These are phyloP conservation scores for Penicillium tannophilum DNA, from an alignment of 495 filamentous ascomycete species.

Conservation along the genomic window DNA sequence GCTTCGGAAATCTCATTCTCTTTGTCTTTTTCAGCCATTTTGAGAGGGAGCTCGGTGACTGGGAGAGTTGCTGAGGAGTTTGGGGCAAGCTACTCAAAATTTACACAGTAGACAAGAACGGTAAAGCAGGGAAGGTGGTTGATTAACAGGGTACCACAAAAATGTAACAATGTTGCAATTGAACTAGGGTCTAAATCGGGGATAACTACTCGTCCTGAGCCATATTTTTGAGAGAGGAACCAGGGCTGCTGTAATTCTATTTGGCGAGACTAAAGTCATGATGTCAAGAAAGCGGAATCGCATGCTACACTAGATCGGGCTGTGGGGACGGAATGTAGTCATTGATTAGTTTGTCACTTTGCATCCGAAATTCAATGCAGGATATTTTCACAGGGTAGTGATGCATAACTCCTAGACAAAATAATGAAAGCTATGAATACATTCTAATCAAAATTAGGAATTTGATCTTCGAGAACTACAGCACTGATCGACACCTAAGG, in stretches of 20 bases:
- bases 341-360: background rate
- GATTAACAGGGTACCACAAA: background rate
- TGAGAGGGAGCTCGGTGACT: background rate
- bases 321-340: background rate
- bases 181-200: background rate
- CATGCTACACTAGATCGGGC: background rate
- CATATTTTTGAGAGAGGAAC: background rate
- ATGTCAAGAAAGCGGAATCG: constrained; percentile 26
- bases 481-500: constrained; percentile 18
- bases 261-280: constrained; percentile 20
- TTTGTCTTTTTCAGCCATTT: constrained; percentile 25
- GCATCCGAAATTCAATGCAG: background rate
- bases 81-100: background rate
- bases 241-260: constrained; percentile 10
- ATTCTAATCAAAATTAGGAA: background rate
- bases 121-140: too few relatives aligned
- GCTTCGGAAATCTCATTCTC: constrained; percentile 15
- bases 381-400: too few relatives aligned
- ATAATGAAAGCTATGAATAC: too few relatives aligned
- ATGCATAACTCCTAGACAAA: too few relatives aligned
- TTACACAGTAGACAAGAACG: background rate
- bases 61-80: background rate
- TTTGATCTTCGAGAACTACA: background rate
- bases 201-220: background rate
- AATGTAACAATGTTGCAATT: background rate